A percentile compares a stretch with the other conserved stretches of the same genome.
Conservation (phyloP, 1,139 yeast species). For the Suhomyces maxii region DNA sequence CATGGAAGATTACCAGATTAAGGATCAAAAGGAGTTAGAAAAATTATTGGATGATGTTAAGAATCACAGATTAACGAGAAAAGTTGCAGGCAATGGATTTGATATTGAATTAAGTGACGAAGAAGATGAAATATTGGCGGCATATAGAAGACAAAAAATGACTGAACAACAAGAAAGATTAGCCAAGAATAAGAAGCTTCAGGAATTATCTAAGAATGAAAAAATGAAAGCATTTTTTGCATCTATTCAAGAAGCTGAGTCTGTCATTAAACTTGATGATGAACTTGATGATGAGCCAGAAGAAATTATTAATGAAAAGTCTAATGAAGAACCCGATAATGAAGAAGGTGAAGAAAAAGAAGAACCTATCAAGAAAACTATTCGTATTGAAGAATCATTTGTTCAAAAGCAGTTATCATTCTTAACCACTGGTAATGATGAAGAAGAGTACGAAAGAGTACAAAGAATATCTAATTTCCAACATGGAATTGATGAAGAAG, state of each 20-base stretch:
- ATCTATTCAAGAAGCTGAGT: conserved; percentile 55
- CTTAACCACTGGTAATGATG: conserved; percentile 40
- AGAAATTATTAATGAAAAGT: conserved; percentile 17
- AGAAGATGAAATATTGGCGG: conserved; percentile 59
- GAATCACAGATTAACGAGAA: conserved; percentile 74
- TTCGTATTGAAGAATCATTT: conserved; percentile 51
- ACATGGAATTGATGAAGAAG: conserved; percentile 35
- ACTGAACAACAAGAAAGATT: conserved; percentile 57
- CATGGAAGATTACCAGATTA: conserved; percentile 65
- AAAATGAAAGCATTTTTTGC: conserved; percentile 75
- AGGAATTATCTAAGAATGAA: conserved; percentile 47
- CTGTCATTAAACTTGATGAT: conserved; percentile 26
- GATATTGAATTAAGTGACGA: conserved; percentile 70
- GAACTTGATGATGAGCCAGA: conserved; percentile 23
- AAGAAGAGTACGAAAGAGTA: conserved; percentile 34
- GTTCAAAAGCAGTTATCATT: conserved; percentile 68
- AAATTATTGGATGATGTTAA: conserved; percentile 78
- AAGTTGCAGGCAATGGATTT: conserved; percentile 54
- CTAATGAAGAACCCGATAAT: conserved; percentile 12
- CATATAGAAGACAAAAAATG: conserved; percentile 51
- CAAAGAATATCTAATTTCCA: conserved; percentile 37
- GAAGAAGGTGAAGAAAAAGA: conserved; percentile 21
- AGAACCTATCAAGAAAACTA: conserved; percentile 22
- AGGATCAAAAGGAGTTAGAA: conserved; percentile 71
- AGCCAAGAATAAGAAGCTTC: conserved; percentile 53